These are phyloP conservation scores for Cystobasidiaceae sp. DNA, from an alignment of 1,284 basidiomycete genomes.

Conservation along the genomic window DNA sequence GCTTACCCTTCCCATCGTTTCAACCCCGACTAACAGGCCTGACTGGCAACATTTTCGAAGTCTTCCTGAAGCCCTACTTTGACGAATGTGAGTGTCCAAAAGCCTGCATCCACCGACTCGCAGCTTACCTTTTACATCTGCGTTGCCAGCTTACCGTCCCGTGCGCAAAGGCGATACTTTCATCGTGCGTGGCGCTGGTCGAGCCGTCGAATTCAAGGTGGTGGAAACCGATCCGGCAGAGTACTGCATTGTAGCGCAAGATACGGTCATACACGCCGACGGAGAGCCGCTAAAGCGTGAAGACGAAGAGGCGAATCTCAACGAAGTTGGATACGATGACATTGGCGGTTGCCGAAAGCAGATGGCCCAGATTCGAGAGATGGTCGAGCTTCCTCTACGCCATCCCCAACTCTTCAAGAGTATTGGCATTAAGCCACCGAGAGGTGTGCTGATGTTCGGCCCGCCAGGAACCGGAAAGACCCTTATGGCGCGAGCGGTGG, in stretches of 20 bases:
- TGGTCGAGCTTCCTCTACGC: constrained; percentile 93
- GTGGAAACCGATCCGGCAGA: constrained; percentile 76
- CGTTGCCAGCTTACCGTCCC: constrained; percentile 67
- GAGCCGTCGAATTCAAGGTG: constrained; percentile 98
- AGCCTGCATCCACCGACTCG: not conserved
- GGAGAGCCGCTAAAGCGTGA: constrained; percentile 98
- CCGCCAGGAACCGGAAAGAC: constrained; percentile 97
- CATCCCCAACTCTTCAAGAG: constrained; percentile 99
- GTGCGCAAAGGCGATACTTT: constrained; percentile 97
- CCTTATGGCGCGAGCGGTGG: constrained; percentile 97
- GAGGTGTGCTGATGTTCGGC: constrained; percentile 93
- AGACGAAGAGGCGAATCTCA: constrained; percentile 94
- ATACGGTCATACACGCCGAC: constrained; percentile 95
- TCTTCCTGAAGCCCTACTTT: constrained; percentile 98
- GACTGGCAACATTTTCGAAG: constrained; percentile 97
- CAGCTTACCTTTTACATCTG: not conserved
- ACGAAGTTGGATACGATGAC: constrained; percentile 97
- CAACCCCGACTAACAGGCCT: constrained; percentile 51
- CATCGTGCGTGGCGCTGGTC: constrained; percentile 94
- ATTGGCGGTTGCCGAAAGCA: constrained; percentile 99
- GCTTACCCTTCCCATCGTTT: not conserved
- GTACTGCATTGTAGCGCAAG: constrained; percentile 94
- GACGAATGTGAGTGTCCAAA: constrained; percentile 63
- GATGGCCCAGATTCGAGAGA: constrained; percentile 98
- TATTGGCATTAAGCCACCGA: constrained; percentile 99